Base-by-base conservation (phyloP, 768 basidiomycete genomes). In the Naematelia aurantialba region DNA sequence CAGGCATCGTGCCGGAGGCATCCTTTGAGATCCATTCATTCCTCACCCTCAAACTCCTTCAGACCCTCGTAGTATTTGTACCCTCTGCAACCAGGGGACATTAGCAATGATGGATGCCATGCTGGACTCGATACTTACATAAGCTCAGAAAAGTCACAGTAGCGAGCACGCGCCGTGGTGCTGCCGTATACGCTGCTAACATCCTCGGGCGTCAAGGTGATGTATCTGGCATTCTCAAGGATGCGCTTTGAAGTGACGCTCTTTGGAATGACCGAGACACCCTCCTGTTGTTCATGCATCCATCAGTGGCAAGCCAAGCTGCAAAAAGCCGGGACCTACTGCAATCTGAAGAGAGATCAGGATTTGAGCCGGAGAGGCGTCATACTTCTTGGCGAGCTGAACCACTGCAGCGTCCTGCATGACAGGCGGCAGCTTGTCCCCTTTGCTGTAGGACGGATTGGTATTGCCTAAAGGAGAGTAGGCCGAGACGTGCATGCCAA, bases 401-500 rank as follows among this genome's bases (percentile, higher is more conserved):
- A 26, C 34, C 80, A 17, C 88, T 81, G 81, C 84, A 82, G 84
- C 76, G 82, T 84, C 8, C 85, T 85, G 21, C 64, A 51, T 87
- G 81, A 10, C 82, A 81, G 60, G 83, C 79, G 56, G 80, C 78
- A 59, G 26, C 3, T 31, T 17, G 45, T 59, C 58, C 11, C 50
- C 14, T 17, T 52, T 52, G 11, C 24, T n/a, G 29, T 52, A 59
- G 5, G 58, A 59, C 14, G 58, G 58, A 53, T 45, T 55, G 45
- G 76, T 79, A 62, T 87, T 83, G 52, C 87, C 87, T 0, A 89
- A 80, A 0, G 87, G 87, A 14, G 87, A 88, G 76, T 88, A 88
- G 5, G 87, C 86, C 65, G 57, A 52, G 2, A 58, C 50, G 26
- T 58, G 57, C 26, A 58, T 31, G 19, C 57, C 57, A 21, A 58